These are phyloP conservation scores for Aspergillus proliferans DNA, from an alignment of 2,329 filamentous ascomycete genomes.

Conservation along the genomic window DNA sequence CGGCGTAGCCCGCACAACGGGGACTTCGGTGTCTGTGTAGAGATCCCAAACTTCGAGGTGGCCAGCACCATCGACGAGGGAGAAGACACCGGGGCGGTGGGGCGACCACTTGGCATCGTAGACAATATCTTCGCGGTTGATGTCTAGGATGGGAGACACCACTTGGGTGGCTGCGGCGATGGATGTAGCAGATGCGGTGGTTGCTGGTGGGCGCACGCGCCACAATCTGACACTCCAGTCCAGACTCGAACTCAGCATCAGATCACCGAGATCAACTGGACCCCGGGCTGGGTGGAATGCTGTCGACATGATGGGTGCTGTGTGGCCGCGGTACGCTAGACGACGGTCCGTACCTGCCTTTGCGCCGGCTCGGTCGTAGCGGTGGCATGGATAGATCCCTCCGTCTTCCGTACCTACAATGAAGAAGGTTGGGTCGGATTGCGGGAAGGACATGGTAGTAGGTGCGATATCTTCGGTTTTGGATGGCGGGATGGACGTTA, in stretches of 20 bases:
- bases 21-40: slow-evolving; percentile 85
- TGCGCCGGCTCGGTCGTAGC: slow-evolving; percentile 93
- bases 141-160: slow-evolving; percentile 74
- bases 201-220: slow-evolving; percentile 64
- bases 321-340: slow-evolving; percentile 82
- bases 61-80: slow-evolving; percentile 86
- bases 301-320: slow-evolving; percentile 90
- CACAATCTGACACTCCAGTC: slow-evolving; percentile 98
- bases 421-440: slow-evolving; percentile 95
- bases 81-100: slow-evolving; percentile 88
- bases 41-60: slow-evolving; percentile 94
- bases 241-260: slow-evolving; percentile 84
- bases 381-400: slow-evolving; percentile 89
- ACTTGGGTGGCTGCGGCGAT: slow-evolving; percentile 39
- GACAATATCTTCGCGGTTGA: slow-evolving; percentile 89
- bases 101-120: slow-evolving; percentile 97
- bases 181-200: slow-evolving; percentile 33
- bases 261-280: slow-evolving; percentile 86
- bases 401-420: slow-evolving; percentile 95
- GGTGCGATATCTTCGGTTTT: slow-evolving; percentile 93
- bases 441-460: slow-evolving; percentile 88
- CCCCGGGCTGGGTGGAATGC: slow-evolving; percentile 92
- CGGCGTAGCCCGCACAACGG: slow-evolving; percentile 72
- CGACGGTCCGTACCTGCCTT: slow-evolving; percentile 91
- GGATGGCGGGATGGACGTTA: slow-evolving; percentile 76